A percentile compares a stretch with the other conserved stretches of the same genome.
phyloP scores from a whole-genome alignment of 495 filamentous ascomycete species.

The Annulohypoxylon moriforme region DNA sequence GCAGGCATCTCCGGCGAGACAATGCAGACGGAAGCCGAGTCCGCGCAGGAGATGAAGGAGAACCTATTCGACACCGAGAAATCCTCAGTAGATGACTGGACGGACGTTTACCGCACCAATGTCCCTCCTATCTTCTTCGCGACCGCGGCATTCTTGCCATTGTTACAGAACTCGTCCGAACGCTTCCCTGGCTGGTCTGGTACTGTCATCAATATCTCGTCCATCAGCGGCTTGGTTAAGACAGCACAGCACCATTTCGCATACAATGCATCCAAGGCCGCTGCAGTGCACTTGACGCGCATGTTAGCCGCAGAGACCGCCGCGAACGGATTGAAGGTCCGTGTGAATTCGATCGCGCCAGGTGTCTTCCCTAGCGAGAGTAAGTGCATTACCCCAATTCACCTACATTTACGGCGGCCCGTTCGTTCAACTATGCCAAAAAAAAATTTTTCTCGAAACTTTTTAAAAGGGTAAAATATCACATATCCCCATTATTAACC shows the following conservation, averaged over 20 bases:
- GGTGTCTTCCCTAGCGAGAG: conserved; percentile 78
- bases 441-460: too few species aligned
- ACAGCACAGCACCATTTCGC: conserved; percentile 78
- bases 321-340: conserved; percentile 76
- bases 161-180: conserved; percentile 67
- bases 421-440: too few species aligned
- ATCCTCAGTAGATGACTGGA: conserved; percentile 79
- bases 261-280: conserved; percentile 80
- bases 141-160: conserved; percentile 76
- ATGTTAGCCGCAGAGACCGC: conserved; percentile 78
- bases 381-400: conserved; percentile 15
- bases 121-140: conserved; percentile 83
- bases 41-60: conserved; percentile 62
- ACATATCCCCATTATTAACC: too few species aligned
- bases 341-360: conserved; percentile 77
- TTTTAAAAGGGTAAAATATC: too few species aligned
- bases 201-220: conserved; percentile 81
- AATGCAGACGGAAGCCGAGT: conserved; percentile 67
- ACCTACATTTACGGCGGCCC: too few species aligned
- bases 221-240: conserved; percentile 78
- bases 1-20: conserved; percentile 60
- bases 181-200: conserved; percentile 66
- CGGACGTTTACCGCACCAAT: conserved; percentile 80
- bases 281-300: conserved; percentile 77
- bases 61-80: conserved; percentile 71